A percentile compares a stretch with the other conserved stretches of the same genome.
Conservation (phyloP, 2,329 filamentous ascomycete genomes). For the Clonostachys solani region DNA sequence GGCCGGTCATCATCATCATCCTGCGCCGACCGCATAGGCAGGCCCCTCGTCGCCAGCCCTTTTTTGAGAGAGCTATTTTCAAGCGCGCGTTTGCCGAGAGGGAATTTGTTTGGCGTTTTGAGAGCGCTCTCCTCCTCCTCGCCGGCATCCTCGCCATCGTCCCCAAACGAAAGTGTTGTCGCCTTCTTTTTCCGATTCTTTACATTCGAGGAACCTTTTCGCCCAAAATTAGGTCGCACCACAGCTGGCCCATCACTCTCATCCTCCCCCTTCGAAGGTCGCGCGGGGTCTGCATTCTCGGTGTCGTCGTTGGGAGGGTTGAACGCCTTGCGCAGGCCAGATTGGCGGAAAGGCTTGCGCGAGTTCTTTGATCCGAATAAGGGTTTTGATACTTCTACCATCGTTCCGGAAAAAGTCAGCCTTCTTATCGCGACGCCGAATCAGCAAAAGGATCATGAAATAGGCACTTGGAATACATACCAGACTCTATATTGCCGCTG, state of each 20-base stretch:
- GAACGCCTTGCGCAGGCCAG: conserved; percentile 52
- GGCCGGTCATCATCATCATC: conserved; percentile 67
- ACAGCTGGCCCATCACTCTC: conserved; percentile 43
- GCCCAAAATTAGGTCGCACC: conserved; percentile 40
- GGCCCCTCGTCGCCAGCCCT: conserved; percentile 34
- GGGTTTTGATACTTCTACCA: conserved; percentile 25
- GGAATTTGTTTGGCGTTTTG: conserved; percentile 48
- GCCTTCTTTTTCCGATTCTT: conserved; percentile 59
- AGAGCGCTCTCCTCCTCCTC: conserved; percentile 38
- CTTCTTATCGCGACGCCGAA: conserved; percentile 16
- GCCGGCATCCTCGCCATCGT: conserved; percentile 45
- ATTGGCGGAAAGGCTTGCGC: conserved; percentile 53
- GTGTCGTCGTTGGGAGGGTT: conserved; percentile 34
- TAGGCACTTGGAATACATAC: conserved; percentile 22
- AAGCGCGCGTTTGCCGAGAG: conserved; percentile 58
- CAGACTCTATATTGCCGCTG: conserved; percentile 20
- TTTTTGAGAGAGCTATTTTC: conserved; percentile 64
- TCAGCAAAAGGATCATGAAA: conserved; percentile 20
- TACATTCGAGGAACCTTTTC: conserved; percentile 46
- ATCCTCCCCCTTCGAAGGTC: conserved; percentile 29
- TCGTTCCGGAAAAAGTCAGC: conserved; percentile 20
- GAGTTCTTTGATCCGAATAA: conserved; percentile 35
- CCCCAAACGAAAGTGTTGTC: conserved; percentile 74
- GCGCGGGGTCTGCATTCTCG: conserved; percentile 8
- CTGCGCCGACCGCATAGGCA: conserved; percentile 54